phyloP scores from a whole-genome alignment of 176 grass and related monocot species.

The Oryza officinalis region DNA sequence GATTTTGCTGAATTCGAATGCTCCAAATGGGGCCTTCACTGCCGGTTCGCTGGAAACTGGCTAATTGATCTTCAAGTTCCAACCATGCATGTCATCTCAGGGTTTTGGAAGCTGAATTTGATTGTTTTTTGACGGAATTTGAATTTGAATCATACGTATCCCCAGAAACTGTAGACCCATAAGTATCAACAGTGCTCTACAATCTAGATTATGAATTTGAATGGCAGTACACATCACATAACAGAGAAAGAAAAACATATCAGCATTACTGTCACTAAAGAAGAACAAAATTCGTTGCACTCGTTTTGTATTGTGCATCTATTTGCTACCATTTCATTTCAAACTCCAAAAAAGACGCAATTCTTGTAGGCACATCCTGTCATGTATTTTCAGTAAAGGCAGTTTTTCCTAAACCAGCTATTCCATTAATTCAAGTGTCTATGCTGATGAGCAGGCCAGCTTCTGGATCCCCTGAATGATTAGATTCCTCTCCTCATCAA shows the following conservation, averaged over 20 bases:
- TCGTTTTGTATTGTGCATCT: background rate
- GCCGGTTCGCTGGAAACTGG: no score
- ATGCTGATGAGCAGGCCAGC: constrained; percentile 37
- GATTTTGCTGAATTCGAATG: no score
- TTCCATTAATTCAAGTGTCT: background rate
- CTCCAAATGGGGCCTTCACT: no score
- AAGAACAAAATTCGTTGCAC: background rate
- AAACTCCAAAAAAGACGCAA: background rate
- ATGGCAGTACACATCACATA: background rate
- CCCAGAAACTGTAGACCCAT: no score
- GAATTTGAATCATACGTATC: no score
- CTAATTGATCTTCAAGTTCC: no score
- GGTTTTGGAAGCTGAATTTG: no score
- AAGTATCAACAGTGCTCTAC: no score
- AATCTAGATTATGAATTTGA: no score
- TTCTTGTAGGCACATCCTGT: background rate
- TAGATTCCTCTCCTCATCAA: constrained; percentile 68
- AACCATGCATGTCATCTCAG: no score
- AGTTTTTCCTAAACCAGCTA: background rate
- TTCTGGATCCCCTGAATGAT: constrained; percentile 66
- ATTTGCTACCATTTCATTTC: background rate
- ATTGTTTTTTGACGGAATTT: no score
- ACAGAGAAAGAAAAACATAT: background rate
- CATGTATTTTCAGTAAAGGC: background rate
- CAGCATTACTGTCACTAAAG: background rate